These are phyloP conservation scores for Myotisia sp. DNA, from an alignment of 2,329 filamentous ascomycete genomes.

Conservation along the genomic window DNA sequence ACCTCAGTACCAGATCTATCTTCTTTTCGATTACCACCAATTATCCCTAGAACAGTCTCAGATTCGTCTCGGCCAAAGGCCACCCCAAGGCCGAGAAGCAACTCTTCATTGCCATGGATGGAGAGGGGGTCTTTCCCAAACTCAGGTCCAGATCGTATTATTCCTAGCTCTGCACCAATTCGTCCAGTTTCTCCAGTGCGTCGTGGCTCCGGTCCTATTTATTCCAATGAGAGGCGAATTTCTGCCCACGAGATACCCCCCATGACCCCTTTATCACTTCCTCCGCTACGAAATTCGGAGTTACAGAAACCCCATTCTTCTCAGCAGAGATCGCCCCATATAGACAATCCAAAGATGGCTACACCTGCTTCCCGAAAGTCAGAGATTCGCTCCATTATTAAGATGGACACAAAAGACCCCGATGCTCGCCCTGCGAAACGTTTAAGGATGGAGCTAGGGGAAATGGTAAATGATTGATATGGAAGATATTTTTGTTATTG, in stretches of 20 bases:
- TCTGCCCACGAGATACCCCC: background rate
- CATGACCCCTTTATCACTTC: slow-evolving; percentile 3
- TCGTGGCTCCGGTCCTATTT: background rate
- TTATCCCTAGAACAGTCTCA: background rate
- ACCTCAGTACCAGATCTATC: background rate
- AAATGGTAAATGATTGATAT: slow-evolving; percentile 13
- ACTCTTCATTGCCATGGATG: slow-evolving; percentile 2
- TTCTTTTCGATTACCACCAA: slow-evolving; percentile 4
- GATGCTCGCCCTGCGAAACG: slow-evolving; percentile 10
- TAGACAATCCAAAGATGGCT: slow-evolving; percentile 1
- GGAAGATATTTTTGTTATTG: too few species aligned
- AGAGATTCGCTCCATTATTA: too few species aligned
- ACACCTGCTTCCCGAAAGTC: too few species aligned
- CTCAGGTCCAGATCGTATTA: background rate
- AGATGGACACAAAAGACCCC: background rate
- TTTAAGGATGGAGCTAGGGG: slow-evolving; percentile 12
- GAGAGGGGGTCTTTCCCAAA: background rate
- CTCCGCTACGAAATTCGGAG: slow-evolving; percentile 1
- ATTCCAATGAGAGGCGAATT: background rate
- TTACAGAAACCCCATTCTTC: background rate
- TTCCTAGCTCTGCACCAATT: slow-evolving; percentile 1
- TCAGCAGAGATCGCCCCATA: slow-evolving; percentile 1
- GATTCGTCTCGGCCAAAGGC: slow-evolving; percentile 1
- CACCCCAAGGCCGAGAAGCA: background rate
- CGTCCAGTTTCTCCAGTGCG: slow-evolving; percentile 2